Percentiles rank a stretch among this genome's conserved stretches.
Conservation (phyloP, 1,284 basidiomycete genomes). For the Cryptococcus jaspeensis region DNA sequence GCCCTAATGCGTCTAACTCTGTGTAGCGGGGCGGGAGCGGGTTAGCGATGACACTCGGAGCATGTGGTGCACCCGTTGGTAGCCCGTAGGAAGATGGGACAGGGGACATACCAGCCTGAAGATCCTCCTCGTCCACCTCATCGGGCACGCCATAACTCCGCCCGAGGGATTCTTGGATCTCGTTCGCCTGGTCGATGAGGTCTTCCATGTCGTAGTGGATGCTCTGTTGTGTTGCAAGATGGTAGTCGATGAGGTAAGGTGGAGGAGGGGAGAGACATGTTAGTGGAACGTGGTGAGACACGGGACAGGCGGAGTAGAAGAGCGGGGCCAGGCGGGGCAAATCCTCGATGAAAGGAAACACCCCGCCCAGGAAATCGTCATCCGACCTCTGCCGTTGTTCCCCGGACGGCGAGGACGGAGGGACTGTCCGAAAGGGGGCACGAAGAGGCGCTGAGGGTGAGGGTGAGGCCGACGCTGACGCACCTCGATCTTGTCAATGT, state of each 20-base stretch:
- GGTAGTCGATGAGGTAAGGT: neutral
- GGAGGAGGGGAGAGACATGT: neutral
- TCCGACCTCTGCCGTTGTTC: too few relatives aligned
- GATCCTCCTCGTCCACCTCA: conserved; percentile 94
- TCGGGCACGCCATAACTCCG: conserved; percentile 96
- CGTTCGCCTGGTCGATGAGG: conserved; percentile 92
- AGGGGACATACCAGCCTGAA: conserved; percentile 77
- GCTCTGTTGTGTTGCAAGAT: conserved; percentile 55
- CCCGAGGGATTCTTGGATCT: conserved; percentile 92
- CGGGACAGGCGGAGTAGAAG: neutral
- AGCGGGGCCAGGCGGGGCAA: too few relatives aligned
- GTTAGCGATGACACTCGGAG: neutral
- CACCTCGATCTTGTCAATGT: conserved; percentile 98
- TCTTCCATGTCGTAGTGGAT: conserved; percentile 99
- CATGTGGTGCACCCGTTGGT: too few relatives aligned
- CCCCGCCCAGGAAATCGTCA: neutral
- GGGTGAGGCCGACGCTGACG: conserved; percentile 24
- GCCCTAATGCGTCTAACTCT: conserved; percentile 84
- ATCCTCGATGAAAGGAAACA: too few relatives aligned
- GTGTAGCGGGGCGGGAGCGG: conserved; percentile 7
- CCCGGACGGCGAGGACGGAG: too few relatives aligned
- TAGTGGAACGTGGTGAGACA: neutral
- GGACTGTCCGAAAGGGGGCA: neutral
- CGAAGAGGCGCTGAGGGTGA: neutral
- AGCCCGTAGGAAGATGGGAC: neutral